A percentile compares a stretch with the other conserved stretches of the same genome.
phyloP scores from a whole-genome alignment of 768 basidiomycete genomes.

The Coprinopsis sp. region DNA sequence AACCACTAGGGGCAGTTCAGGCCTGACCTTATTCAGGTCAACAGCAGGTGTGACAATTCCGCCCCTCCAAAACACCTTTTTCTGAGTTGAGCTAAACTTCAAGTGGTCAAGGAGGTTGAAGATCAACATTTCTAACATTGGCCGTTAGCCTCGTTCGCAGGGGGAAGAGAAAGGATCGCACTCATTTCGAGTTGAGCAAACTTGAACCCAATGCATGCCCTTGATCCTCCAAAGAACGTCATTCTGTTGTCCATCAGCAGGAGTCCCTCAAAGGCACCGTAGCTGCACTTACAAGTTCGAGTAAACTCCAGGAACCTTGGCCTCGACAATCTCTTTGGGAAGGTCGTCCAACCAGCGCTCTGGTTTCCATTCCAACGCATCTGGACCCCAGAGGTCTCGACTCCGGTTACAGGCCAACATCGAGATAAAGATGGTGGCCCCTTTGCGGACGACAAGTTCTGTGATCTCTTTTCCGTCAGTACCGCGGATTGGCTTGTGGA shows the following conservation, averaged over 20 bases:
- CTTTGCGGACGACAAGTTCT: slow-evolving; percentile 34
- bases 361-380: slow-evolving; percentile 12
- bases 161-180: slow-evolving; percentile 6
- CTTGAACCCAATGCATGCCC: slow-evolving; percentile 35
- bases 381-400: slow-evolving; percentile 16
- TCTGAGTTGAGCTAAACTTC: slow-evolving; percentile 18
- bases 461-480: slow-evolving; percentile 31
- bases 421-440: slow-evolving; percentile 34
- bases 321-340: slow-evolving; percentile 4
- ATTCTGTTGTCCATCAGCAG: slow-evolving; percentile 24
- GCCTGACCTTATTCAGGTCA: not conserved
- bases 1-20: not conserved
- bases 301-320: slow-evolving; percentile 12
- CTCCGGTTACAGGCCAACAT: slow-evolving; percentile 35
- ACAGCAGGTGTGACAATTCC: not conserved
- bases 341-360: slow-evolving; percentile 13
- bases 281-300: slow-evolving; percentile 9
- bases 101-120: slow-evolving; percentile 16
- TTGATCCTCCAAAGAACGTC: slow-evolving; percentile 42
- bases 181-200: slow-evolving; percentile 28
- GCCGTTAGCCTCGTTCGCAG: not conserved
- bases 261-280: not conserved
- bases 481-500: slow-evolving; percentile 33
- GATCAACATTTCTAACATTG: slow-evolving; percentile 18
- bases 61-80: slow-evolving; percentile 23